A percentile compares a stretch with the other conserved stretches of the same genome.
Conservation (phyloP, 1,284 basidiomycete species). For the Ustilago cynodontis region DNA sequence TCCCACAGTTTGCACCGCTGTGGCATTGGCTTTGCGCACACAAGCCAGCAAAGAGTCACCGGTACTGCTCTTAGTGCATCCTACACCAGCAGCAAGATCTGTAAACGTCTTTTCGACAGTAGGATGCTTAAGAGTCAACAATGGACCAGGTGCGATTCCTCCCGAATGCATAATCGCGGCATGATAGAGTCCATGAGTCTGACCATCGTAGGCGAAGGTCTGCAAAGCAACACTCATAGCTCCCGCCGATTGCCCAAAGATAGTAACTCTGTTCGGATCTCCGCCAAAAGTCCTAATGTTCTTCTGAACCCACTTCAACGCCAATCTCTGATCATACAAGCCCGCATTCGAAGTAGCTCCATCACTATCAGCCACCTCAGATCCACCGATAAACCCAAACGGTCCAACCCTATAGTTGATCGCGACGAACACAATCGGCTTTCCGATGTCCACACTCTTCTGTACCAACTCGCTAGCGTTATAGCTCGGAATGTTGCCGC, state of each 20-base stretch:
- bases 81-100: slow-evolving; percentile 27
- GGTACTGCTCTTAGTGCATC: slow-evolving; percentile 16
- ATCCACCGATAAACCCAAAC: slow-evolving; percentile 50
- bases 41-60: slow-evolving; percentile 25
- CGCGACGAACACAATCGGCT: slow-evolving; percentile 54
- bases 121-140: slow-evolving; percentile 38
- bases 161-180: slow-evolving; percentile 57
- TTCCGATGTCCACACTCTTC: slow-evolving; percentile 30
- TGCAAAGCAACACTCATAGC: slow-evolving; percentile 44
- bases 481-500: slow-evolving; percentile 24
- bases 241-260: slow-evolving; percentile 54
- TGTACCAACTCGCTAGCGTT: slow-evolving; percentile 52
- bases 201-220: slow-evolving; percentile 41
- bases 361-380: slow-evolving; percentile 27
- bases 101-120: slow-evolving; percentile 31
- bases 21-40: slow-evolving; percentile 32
- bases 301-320: slow-evolving; percentile 47
- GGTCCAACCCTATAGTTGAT: slow-evolving; percentile 54
- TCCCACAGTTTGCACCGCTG: slow-evolving; percentile 20
- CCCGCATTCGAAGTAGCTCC: slow-evolving; percentile 45
- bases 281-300: slow-evolving; percentile 59
- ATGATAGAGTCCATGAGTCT: slow-evolving; percentile 42
- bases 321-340: slow-evolving; percentile 54
- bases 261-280: slow-evolving; percentile 42
- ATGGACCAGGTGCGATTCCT: slow-evolving; percentile 26